These are phyloP conservation scores for Chytriomyces sp. DNA, from an alignment of 192 early-diverging fungal species.

Conservation along the genomic window DNA sequence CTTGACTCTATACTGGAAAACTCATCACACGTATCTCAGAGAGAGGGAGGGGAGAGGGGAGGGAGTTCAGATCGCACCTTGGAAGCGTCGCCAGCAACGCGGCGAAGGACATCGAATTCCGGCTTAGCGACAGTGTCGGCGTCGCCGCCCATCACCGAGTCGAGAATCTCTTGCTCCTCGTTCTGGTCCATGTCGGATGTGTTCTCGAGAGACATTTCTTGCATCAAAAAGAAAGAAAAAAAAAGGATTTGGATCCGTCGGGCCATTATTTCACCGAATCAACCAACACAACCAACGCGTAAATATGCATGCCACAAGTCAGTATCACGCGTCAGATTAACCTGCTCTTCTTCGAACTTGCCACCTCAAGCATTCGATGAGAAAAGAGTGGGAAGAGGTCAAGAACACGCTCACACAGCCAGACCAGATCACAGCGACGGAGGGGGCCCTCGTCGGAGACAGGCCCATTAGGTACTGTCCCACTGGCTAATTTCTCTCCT, in stretches of 20 bases:
- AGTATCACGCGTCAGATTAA: no score
- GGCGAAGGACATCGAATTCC: constrained; percentile 23
- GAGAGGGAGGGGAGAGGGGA: no score
- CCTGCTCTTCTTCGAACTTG: no score
- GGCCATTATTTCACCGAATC: background rate
- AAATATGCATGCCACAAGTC: no score
- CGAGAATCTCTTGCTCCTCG: constrained; percentile 27
- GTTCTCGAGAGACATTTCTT: background rate
- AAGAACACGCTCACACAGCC: background rate
- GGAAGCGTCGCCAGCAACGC: constrained; percentile 1
- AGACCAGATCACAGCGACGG: background rate
- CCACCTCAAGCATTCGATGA: background rate
- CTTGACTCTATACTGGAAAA: constrained; percentile 54
- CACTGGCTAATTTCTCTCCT: background rate
- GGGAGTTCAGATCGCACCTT: constrained; percentile 6
- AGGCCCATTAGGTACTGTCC: background rate
- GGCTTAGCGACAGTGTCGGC: constrained; percentile 2
- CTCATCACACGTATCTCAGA: constrained; percentile 24
- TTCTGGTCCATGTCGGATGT: constrained; percentile 3
- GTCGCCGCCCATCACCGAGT: constrained; percentile 22
- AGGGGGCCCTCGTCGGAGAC: background rate
- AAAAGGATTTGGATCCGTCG: background rate
- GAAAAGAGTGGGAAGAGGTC: background rate
- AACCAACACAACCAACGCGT: no score
- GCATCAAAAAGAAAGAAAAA: background rate